Percentiles rank a stretch among this genome's conserved stretches.
Evolutionary conservation across 2,329 filamentous ascomycete species (phyloP).

Genomic region (Fusarium duplospermum): DNA sequence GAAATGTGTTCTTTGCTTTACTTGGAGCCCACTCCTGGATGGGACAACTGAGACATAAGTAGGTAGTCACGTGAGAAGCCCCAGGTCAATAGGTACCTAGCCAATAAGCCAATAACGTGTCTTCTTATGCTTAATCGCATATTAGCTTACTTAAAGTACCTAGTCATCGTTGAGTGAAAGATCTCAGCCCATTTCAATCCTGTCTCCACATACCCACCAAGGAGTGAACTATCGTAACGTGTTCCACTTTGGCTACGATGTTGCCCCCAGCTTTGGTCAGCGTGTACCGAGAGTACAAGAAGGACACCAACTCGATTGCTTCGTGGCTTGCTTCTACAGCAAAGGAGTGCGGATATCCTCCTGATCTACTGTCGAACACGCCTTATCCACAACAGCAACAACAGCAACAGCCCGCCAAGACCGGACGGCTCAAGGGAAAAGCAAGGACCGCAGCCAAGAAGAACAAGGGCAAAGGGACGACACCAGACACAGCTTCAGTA

Average conservation of each 20-base stretch:
- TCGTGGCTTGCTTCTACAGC: conserved; percentile 57
- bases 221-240: background rate
- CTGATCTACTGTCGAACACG: conserved; percentile 11
- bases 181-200: background rate
- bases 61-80: too few species aligned
- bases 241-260: background rate
- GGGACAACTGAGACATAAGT: too few species aligned
- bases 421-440: background rate
- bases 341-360: conserved; percentile 46
- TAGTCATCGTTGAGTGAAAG: background rate
- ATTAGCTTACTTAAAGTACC: too few species aligned
- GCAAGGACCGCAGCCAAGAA: background rate
- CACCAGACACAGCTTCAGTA: background rate
- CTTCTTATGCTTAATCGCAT: background rate
- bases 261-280: conserved; percentile 23
- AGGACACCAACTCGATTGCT: conserved; percentile 54
- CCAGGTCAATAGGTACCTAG: too few species aligned
- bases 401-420: background rate
- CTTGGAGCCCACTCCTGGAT: too few species aligned
- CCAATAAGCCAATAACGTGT: too few species aligned
- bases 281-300: conserved; percentile 54
- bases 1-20: too few species aligned
- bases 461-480: background rate
- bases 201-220: background rate
- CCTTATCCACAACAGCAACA: background rate